Conservation (phyloP, 1,284 basidiomycete genomes). For the Hemileia vastatrix region DNA sequence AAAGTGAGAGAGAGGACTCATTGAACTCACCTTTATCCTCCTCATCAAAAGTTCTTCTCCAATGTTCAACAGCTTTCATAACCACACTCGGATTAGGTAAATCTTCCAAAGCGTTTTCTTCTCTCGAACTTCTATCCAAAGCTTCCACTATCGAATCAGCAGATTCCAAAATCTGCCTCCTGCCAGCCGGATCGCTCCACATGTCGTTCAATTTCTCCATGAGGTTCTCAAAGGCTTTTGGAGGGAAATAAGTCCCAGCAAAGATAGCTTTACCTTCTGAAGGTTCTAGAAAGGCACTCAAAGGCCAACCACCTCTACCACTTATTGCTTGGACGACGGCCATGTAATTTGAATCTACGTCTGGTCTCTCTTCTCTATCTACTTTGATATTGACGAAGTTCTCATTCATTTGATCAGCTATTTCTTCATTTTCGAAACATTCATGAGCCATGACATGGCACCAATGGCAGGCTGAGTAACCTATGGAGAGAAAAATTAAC, state of each 20-base stretch:
- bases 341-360: constrained; percentile 51
- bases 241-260: constrained; percentile 49
- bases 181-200: constrained; percentile 6
- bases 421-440: constrained; percentile 47
- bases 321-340: constrained; percentile 48
- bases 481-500: constrained; percentile 49
- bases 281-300: constrained; percentile 40
- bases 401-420: constrained; percentile 49
- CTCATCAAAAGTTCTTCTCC: constrained; percentile 28
- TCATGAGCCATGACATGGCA: constrained; percentile 46
- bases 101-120: constrained; percentile 31
- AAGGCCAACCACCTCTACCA: constrained; percentile 50
- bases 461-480: constrained; percentile 48
- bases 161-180: constrained; percentile 5
- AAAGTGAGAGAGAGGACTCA: constrained; percentile 18
- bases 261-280: constrained; percentile 47
- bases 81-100: constrained; percentile 33
- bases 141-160: constrained; percentile 10
- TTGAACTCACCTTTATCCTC: too few relatives aligned
- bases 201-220: constrained; percentile 36
- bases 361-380: constrained; percentile 50
- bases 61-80: constrained; percentile 32
- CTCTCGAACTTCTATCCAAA: constrained; percentile 37
- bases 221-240: constrained; percentile 33
- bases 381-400: constrained; percentile 49